Percentiles rank a stretch among this genome's conserved stretches.
These are phyloP conservation scores for Inosperma sp. DNA, from an alignment of 768 basidiomycete genomes.

Conservation along the genomic window DNA sequence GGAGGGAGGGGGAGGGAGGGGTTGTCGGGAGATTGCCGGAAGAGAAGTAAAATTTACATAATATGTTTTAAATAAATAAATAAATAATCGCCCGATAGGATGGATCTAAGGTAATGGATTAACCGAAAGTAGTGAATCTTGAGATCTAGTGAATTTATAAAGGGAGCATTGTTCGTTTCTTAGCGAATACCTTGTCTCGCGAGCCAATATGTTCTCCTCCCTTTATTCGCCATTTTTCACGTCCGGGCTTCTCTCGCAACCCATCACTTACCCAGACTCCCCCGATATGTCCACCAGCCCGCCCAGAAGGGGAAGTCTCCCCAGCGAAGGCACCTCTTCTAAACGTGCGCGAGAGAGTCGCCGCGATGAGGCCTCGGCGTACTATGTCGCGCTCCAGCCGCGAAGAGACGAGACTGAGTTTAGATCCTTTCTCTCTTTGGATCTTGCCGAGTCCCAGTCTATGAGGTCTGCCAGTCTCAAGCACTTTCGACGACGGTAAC, in stretches of 20 bases:
- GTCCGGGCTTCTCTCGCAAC: slow-evolving; percentile 47
- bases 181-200: no score
- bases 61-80: no score
- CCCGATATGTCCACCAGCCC: slow-evolving; percentile 21
- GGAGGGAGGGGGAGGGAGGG: no score
- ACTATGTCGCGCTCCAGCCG: slow-evolving; percentile 47
- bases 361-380: no score
- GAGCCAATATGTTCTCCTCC: slow-evolving; percentile 27
- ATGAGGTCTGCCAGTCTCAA: slow-evolving; percentile 37
- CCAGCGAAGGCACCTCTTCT: slow-evolving; percentile 17
- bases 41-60: no score
- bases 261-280: slow-evolving; percentile 16
- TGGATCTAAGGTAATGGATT: no score
- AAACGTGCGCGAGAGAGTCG: slow-evolving; percentile 19
- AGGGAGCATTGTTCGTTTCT: no score
- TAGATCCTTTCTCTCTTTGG: slow-evolving; percentile 65
- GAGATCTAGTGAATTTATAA: no score
- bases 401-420: slow-evolving; percentile 36
- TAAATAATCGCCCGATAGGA: no score
- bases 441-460: slow-evolving; percentile 53
- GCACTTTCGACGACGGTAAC: no score
- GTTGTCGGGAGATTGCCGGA: no score
- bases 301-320: slow-evolving; percentile 33
- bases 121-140: no score
- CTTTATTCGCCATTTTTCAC: slow-evolving; percentile 66